Evolutionary conservation across 108 stramenopile species (phyloP), one percentile per base, ranked within the genome.

Genomic region (Fragilaria radians): DNA sequence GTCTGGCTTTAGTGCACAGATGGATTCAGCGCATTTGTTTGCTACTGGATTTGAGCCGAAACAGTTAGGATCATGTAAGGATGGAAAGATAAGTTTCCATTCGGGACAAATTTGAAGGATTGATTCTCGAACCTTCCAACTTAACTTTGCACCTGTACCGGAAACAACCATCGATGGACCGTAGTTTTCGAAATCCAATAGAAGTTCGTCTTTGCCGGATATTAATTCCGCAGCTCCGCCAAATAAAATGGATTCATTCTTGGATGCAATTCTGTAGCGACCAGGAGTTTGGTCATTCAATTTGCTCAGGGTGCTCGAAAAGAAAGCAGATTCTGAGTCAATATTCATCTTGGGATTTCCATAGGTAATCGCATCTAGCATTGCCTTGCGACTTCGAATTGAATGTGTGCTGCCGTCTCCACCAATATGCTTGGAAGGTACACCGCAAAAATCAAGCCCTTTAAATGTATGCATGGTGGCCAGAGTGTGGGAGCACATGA

Each of bases 1-100:
- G 5, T 65, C 47, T 34, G 73, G 70, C 63, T 71, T 63, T 17
- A 82, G 64, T 4, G 81, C 81, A 63, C 81, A 82, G 23, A 82
- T 78, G 23, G 66, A 51, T 5, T 42, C 55, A 32, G 72, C 57
- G 54, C 81, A 82, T 26, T 53, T 61, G 9, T 72, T 71, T 52
- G 61, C 58, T 52, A 78, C 65, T 4, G 81, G 81, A 61, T 78
- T 71, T 19, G 81, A 77, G n/a, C 81, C 81, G 77, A 82, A 82
- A 57, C 81, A 82, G 4, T 64, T 28, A 2, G 81, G 81, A 54
- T 82, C 75, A 47, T 82, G 81, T 48, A 82, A 46, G 22, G 67
- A 65, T 0, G 81, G 81, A 52, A 78, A 82, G 22, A 82, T 76
- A 2, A 72, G 30, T 48, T 76, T 76, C 18, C 73, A 33, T 61